phyloP scores from a whole-genome alignment of 805 yeast species.

The Hanseniaspora valbyensis region DNA sequence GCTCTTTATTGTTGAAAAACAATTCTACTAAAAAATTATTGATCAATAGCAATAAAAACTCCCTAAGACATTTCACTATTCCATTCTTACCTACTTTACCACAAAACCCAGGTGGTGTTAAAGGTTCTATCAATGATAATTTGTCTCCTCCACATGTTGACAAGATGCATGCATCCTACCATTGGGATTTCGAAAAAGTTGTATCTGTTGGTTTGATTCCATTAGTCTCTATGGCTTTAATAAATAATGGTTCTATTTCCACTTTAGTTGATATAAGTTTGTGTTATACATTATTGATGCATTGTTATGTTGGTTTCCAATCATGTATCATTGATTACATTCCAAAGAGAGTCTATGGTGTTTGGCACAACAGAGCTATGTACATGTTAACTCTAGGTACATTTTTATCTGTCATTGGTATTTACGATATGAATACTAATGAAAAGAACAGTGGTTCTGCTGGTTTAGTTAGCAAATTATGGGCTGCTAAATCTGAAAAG shows the following conservation, averaged over 20 bases:
- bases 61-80: conserved; percentile 27
- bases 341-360: conserved; percentile 75
- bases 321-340: conserved; percentile 89
- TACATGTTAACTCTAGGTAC: conserved; percentile 63
- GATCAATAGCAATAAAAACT: conserved; percentile 25
- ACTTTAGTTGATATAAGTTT: conserved; percentile 65
- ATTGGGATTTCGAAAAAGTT: conserved; percentile 83
- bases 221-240: conserved; percentile 60
- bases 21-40: conserved; percentile 21
- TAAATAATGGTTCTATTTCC: conserved; percentile 52
- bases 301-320: conserved; percentile 76
- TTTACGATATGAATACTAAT: conserved; percentile 53
- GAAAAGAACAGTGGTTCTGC: conserved; percentile 70
- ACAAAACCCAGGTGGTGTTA: conserved; percentile 82
- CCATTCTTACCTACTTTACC: conserved; percentile 49
- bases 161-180: conserved; percentile 70
- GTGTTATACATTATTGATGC: conserved; percentile 56
- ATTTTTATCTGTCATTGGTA: conserved; percentile 58
- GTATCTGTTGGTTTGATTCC: conserved; percentile 68
- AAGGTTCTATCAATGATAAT: conserved; percentile 92
- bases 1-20: conserved; percentile 1
- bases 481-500: conserved; percentile 34
- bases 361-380: conserved; percentile 58
- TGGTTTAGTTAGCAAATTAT: conserved; percentile 50
- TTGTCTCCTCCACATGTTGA: conserved; percentile 52